phyloP scores from a whole-genome alignment of 257 asterid genomes.

The Dorcoceras hygrometricum region DNA sequence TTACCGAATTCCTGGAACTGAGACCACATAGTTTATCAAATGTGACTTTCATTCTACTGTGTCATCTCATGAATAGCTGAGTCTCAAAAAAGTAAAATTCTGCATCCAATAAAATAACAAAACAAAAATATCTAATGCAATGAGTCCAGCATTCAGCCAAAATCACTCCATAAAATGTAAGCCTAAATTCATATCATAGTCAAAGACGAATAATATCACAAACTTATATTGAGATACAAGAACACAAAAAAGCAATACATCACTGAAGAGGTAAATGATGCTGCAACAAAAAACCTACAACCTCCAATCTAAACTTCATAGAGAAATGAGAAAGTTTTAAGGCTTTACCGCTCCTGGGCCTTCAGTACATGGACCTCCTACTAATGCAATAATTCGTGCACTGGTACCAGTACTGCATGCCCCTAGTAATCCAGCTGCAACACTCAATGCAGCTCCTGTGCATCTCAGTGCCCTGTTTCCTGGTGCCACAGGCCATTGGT shows the following conservation, averaged over 20 bases:
- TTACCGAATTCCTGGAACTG: neutral
- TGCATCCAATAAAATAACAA: neutral
- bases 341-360: slow-evolving; percentile 95
- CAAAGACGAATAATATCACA: neutral
- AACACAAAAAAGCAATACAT: slow-evolving; percentile 5
- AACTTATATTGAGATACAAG: neutral
- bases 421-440: slow-evolving; percentile 85
- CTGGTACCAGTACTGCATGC: slow-evolving; percentile 82
- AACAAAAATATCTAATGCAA: neutral
- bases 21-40: neutral
- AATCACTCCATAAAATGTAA: slow-evolving; percentile 4
- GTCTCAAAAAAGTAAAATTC: neutral
- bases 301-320: neutral
- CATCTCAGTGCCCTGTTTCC: slow-evolving; percentile 85
- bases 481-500: slow-evolving; percentile 76
- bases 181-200: neutral
- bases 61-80: neutral
- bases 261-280: neutral
- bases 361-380: slow-evolving; percentile 99
- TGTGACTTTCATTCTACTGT: neutral
- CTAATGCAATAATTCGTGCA: slow-evolving; percentile 81
- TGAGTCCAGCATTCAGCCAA: neutral
- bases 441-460: slow-evolving; percentile 92
- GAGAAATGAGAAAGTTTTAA: slow-evolving; percentile 24
- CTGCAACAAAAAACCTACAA: neutral